Evolutionary conservation across 306 rosid genomes (phyloP).

Genomic region (Aeschynomene evenia): DNA sequence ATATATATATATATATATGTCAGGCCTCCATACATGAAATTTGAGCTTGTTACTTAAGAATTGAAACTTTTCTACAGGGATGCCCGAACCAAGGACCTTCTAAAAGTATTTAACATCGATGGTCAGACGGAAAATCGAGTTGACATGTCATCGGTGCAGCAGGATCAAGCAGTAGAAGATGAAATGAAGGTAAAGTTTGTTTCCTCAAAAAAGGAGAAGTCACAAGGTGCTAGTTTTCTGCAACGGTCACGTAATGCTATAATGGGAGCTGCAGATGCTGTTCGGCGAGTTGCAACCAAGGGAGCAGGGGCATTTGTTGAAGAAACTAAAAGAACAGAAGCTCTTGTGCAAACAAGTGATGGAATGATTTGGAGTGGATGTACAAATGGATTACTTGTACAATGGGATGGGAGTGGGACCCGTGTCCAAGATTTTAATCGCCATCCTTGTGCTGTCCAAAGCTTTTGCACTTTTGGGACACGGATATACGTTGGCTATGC

Average conservation of each 20-base stretch:
- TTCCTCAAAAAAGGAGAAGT: conserved; percentile 86
- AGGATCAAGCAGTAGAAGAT: conserved; percentile 81
- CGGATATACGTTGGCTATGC: conserved; percentile 78
- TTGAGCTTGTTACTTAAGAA: conserved; percentile 11
- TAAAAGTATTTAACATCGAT: conserved; percentile 86
- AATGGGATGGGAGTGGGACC: conserved; percentile 90
- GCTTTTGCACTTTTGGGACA: conserved; percentile 80
- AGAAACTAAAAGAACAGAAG: conserved; percentile 78
- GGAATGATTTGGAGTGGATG: conserved; percentile 98
- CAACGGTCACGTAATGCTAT: conserved; percentile 92
- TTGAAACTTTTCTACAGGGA: conserved; percentile 60
- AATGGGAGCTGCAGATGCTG: conserved; percentile 98
- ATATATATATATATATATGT: too few species aligned
- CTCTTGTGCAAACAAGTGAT: conserved; percentile 66
- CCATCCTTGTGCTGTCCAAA: conserved; percentile 76
- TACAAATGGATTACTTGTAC: conserved; percentile 84
- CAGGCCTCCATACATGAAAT: background rate
- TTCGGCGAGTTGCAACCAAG: conserved; percentile 89
- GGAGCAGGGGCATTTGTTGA: conserved; percentile 95
- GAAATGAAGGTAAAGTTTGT: conserved; percentile 81
- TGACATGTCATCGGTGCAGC: conserved; percentile 71
- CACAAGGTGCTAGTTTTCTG: conserved; percentile 68
- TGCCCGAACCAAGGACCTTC: conserved; percentile 86
- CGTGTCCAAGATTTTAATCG: conserved; percentile 76
- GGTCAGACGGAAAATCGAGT: conserved; percentile 88